Evolutionary conservation across 495 filamentous ascomycete species (phyloP).

Genomic region (Aspergillus egyptiacus): DNA sequence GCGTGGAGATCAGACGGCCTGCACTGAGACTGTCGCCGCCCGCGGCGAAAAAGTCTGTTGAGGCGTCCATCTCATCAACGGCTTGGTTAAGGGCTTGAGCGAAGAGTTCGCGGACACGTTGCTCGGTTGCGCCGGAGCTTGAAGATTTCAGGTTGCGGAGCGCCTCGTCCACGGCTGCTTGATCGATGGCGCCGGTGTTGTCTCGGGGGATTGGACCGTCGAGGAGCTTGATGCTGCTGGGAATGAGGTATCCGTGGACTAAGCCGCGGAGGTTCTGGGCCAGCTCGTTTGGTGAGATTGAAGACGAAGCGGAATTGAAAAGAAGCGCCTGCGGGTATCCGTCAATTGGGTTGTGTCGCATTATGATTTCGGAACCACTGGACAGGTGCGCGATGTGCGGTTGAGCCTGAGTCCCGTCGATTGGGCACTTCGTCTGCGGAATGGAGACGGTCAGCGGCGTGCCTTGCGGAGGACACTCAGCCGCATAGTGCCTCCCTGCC

Average conservation of each 20-base stretch:
- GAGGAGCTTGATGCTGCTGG: background rate
- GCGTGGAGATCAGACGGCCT: background rate
- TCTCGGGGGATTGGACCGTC: background rate
- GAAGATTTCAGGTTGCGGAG: background rate
- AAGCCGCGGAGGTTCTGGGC: background rate
- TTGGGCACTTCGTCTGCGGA: background rate
- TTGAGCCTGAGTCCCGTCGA: background rate
- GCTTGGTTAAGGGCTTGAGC: background rate
- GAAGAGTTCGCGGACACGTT: constrained; percentile 1
- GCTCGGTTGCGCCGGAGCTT: background rate
- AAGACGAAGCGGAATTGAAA: background rate
- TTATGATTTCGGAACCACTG: background rate
- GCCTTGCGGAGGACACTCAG: background rate
- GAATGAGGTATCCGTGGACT: constrained; percentile 1
- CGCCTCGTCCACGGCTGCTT: background rate
- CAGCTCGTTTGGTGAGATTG: background rate
- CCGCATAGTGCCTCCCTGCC: background rate
- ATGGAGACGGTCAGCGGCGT: background rate
- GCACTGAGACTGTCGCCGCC: constrained; percentile 4
- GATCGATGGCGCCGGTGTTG: background rate
- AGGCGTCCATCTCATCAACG: background rate
- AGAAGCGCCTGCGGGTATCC: background rate
- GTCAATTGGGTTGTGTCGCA: background rate
- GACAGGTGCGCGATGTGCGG: background rate
- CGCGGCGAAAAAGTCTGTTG: constrained; percentile 1